Percentiles rank a stretch among this genome's conserved stretches.
Evolutionary conservation across 441 rosid species (phyloP).

Genomic region (Euphorbia schlechtendalii): DNA sequence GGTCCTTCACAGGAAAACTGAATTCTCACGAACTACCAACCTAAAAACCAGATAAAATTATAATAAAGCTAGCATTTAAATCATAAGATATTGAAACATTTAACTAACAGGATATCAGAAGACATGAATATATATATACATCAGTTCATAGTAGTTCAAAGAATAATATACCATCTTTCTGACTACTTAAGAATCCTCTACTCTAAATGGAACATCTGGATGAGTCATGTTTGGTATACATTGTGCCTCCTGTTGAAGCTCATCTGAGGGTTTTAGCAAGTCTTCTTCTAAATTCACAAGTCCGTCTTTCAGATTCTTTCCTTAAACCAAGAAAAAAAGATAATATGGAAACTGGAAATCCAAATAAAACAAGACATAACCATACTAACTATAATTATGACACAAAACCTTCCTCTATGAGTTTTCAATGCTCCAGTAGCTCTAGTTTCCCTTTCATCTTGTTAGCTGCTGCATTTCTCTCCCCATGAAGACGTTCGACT

Average conservation of each 20-base stretch:
- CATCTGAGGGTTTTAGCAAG: constrained; percentile 56
- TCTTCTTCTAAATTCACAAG: constrained; percentile 66
- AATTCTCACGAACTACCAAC: constrained; percentile 52
- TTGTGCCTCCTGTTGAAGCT: constrained; percentile 77
- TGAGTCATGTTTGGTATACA: constrained; percentile 92
- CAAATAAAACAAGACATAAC: not conserved
- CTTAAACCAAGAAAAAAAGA: constrained; percentile 27
- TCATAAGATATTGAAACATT: not conserved
- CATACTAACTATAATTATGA: not conserved
- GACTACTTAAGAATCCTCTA: constrained; percentile 56
- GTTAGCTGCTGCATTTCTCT: constrained; percentile 79
- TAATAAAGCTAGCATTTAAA: not conserved
- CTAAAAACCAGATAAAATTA: constrained; percentile 30
- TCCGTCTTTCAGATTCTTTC: constrained; percentile 76
- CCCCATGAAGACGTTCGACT: constrained; percentile 56
- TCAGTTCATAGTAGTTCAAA: not conserved
- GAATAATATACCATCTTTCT: constrained; percentile 47
- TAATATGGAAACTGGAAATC: not conserved
- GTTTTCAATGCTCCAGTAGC: constrained; percentile 60
- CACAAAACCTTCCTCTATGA: constrained; percentile 66
- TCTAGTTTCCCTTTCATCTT: constrained; percentile 91
- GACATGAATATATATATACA: constrained; percentile 8
- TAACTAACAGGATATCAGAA: no score
- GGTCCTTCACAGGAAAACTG: constrained; percentile 75
- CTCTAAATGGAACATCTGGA: constrained; percentile 78